Evolutionary conservation across 768 basidiomycete species (phyloP).

Genomic region (Termitomyces sp.): DNA sequence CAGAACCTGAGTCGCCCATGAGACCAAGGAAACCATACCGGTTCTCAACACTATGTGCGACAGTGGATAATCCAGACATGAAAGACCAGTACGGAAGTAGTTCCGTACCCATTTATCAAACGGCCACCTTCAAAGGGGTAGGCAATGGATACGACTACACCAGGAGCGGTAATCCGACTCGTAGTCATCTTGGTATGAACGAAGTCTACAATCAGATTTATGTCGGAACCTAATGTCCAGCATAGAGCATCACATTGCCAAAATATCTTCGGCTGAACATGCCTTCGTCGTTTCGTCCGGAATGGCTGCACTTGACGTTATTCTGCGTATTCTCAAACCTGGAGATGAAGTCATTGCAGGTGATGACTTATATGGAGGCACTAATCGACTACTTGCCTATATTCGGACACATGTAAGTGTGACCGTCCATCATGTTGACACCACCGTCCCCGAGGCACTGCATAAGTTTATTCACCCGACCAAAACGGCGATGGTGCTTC

Average conservation of each 20-base stretch:
- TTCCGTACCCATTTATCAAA: slow-evolving; percentile 96
- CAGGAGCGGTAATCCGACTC: slow-evolving; percentile 93
- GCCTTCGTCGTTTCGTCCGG: slow-evolving; percentile 94
- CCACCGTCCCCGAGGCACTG: slow-evolving; percentile 68
- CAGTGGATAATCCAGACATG: slow-evolving; percentile 85
- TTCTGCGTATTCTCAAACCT: slow-evolving; percentile 90
- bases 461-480: slow-evolving; percentile 61
- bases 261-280: slow-evolving; percentile 90
- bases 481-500: slow-evolving; percentile 90
- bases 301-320: slow-evolving; percentile 97
- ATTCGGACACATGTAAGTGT: slow-evolving; percentile 86
- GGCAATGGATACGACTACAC: slow-evolving; percentile 90
- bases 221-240: slow-evolving; percentile 8
- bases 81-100: slow-evolving; percentile 96
- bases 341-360: slow-evolving; percentile 96
- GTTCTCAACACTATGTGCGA: slow-evolving; percentile 90
- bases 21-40: slow-evolving; percentile 70
- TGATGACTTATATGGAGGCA: slow-evolving; percentile 97
- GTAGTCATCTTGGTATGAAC: slow-evolving; percentile 82
- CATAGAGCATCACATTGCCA: slow-evolving; percentile 93
- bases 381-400: slow-evolving; percentile 91
- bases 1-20: slow-evolving; percentile 76
- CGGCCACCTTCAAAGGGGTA: slow-evolving; percentile 96
- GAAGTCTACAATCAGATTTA: slow-evolving; percentile 5
- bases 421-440: slow-evolving; percentile 90